phyloP scores from a whole-genome alignment of 331 rosid genomes.

The Saraca asoca region DNA sequence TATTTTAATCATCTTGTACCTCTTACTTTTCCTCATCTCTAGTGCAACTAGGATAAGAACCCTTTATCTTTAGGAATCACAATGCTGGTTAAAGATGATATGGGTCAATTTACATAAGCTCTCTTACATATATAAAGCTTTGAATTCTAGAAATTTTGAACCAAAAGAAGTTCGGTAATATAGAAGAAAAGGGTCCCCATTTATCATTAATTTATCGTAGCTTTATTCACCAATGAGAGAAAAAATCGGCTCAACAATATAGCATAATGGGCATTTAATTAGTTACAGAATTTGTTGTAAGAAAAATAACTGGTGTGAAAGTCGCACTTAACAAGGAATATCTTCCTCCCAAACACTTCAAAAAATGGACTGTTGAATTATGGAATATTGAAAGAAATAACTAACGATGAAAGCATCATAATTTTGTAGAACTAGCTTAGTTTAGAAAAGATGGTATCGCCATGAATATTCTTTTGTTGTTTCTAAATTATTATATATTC shows the following conservation, averaged over 20 bases:
- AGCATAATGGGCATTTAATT: no score
- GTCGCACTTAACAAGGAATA: not conserved
- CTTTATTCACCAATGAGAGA: not conserved
- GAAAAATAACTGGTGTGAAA: not conserved
- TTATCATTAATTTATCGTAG: not conserved
- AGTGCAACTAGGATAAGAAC: no score
- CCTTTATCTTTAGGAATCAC: no score
- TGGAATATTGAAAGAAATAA: not conserved
- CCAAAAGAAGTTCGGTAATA: no score
- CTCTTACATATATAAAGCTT: no score
- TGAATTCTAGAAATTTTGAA: no score
- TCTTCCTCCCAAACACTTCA: not conserved
- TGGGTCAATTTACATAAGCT: no score
- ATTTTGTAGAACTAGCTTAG: conserved; percentile 6
- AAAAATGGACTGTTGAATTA: not conserved
- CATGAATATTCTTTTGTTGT: conserved; percentile 3
- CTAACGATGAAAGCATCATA: not conserved
- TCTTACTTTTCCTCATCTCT: no score
- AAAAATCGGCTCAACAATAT: no score
- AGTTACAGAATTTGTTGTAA: not conserved
- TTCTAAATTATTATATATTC: conserved; percentile 2
- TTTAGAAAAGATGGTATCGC: not conserved
- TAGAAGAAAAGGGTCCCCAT: not conserved
- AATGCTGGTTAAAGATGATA: no score
- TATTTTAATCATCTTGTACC: no score